These are phyloP conservation scores for Fusarium floridanum DNA, from an alignment of 2,329 filamentous ascomycete species.

Conservation along the genomic window DNA sequence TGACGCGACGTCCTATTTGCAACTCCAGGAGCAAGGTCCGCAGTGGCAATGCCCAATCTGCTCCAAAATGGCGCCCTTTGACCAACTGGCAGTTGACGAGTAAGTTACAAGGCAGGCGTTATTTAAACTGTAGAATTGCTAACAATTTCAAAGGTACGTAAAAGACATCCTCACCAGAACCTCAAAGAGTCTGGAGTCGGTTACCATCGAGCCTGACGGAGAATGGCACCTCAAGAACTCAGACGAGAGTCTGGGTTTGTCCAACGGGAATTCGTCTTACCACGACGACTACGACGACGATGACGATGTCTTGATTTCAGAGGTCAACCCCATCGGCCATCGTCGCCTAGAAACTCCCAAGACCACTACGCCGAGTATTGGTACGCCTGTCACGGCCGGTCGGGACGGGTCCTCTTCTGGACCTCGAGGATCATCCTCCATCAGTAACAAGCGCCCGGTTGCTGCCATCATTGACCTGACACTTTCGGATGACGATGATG, in stretches of 20 bases:
- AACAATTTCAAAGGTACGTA: slow-evolving; percentile 73
- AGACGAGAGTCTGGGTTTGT: slow-evolving; percentile 47
- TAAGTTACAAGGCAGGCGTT: slow-evolving; percentile 58
- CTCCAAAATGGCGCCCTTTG: slow-evolving; percentile 84
- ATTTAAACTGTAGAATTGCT: slow-evolving; percentile 14
- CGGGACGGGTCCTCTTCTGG: slow-evolving; percentile 53
- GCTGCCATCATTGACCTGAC: slow-evolving; percentile 72
- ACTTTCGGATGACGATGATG: slow-evolving; percentile 66
- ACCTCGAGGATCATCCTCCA: slow-evolving; percentile 52
- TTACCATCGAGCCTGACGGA: slow-evolving; percentile 90
- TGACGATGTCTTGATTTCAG: slow-evolving; percentile 64
- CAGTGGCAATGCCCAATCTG: slow-evolving; percentile 98
- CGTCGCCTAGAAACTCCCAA: slow-evolving; percentile 55
- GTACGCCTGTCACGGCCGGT: slow-evolving; percentile 55
- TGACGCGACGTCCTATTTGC: slow-evolving; percentile 90
- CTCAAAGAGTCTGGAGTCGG: slow-evolving; percentile 78
- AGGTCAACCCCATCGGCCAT: slow-evolving; percentile 53
- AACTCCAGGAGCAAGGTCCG: slow-evolving; percentile 94
- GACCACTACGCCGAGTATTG: slow-evolving; percentile 50
- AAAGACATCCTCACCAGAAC: slow-evolving; percentile 87
- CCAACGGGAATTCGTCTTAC: slow-evolving; percentile 45
- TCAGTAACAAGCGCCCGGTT: slow-evolving; percentile 62
- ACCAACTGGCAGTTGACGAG: slow-evolving; percentile 88
- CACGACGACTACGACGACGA: slow-evolving; percentile 52
- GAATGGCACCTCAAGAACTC: slow-evolving; percentile 70